These are phyloP conservation scores for Orychophragmus violaceus DNA, from an alignment of 345 rosid species.

Conservation along the genomic window DNA sequence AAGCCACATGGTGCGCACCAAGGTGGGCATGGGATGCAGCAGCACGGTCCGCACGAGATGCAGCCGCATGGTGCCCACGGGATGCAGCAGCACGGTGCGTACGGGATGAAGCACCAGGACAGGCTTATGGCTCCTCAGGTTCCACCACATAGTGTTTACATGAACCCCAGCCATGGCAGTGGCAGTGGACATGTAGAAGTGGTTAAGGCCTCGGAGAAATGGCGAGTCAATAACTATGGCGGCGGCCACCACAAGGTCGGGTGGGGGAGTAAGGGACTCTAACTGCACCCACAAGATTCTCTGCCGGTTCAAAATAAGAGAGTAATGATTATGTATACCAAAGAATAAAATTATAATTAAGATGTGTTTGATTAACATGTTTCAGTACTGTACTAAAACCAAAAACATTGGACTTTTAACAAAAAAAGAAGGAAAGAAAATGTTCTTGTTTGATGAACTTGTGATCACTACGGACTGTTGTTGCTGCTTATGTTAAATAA, in stretches of 20 bases:
- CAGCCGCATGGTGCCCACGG: not conserved
- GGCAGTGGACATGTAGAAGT: not conserved
- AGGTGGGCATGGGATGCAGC: not conserved
- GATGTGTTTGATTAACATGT: constrained; percentile 21
- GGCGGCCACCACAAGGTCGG: not conserved
- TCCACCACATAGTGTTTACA: constrained; percentile 10
- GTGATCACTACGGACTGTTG: not conserved
- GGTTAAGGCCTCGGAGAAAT: constrained; percentile 7
- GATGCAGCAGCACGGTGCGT: not conserved
- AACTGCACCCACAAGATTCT: not conserved
- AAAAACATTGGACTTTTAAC: not conserved
- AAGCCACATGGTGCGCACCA: no score
- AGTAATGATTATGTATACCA: constrained; percentile 3
- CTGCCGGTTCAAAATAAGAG: not conserved
- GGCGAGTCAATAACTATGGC: not conserved
- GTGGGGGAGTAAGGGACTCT: constrained; percentile 25
- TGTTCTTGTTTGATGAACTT: not conserved
- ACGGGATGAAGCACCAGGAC: constrained; percentile 10
- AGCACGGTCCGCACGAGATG: not conserved
- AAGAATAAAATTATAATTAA: not conserved
- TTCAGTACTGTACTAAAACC: constrained; percentile 9
- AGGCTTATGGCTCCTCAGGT: constrained; percentile 15
- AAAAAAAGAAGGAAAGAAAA: not conserved
- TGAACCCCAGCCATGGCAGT: not conserved
- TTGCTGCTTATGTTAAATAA: constrained; percentile 18